Evolutionary conservation across 176 grass and related monocot species (phyloP), one percentile per base, ranked within the genome.

Genomic region (Phoenix roebelenii): DNA sequence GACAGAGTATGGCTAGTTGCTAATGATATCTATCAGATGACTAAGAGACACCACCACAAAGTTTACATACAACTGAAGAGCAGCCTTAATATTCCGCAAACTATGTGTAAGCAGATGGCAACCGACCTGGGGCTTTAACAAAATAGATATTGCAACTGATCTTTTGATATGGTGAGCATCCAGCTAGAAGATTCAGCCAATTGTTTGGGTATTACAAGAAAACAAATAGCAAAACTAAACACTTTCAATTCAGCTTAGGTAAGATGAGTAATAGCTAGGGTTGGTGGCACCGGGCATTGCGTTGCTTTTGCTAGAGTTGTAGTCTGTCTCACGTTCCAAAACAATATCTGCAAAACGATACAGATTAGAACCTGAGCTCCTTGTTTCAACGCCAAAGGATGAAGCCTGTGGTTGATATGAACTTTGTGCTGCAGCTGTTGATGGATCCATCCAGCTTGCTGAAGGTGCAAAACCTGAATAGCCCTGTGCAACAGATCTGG

Each of bases 321-420:
- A 63, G 25, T 53, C 29, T 52, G 49, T 52, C 53, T 72, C 58
- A 4, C 50, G 70, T n/a, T 72, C 25, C n/a, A 73, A 15, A 63
- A 55, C 70, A 12, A 18, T 15, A 49, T 73, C 59, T 3, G 28
- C 59, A 25, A 63, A 73, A 1, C 55, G 50, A 48, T 73, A 73
- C 6, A 71, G 24, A 15, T 52, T 24, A n/a, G 59, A 15, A 20
- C 25, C 5, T 49, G 59, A 63, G 5, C 59, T 63, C 51, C 59
- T 19, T 5, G 48, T 3, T 54, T 15, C 59, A 44, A 22, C n/a
- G 54, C 24, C 18, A 56, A 26, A 5, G 25, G 48, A 51, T 49
- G 59, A 55, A 63, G 25, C 25, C 54, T 63, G 70, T 48, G 70
- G 19, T 20, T 24, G 29, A 52, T 24, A 73, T 32, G 52, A 5